Evolutionary conservation across 768 basidiomycete genomes (phyloP).

Genomic region (Leucosporidium scottii): DNA sequence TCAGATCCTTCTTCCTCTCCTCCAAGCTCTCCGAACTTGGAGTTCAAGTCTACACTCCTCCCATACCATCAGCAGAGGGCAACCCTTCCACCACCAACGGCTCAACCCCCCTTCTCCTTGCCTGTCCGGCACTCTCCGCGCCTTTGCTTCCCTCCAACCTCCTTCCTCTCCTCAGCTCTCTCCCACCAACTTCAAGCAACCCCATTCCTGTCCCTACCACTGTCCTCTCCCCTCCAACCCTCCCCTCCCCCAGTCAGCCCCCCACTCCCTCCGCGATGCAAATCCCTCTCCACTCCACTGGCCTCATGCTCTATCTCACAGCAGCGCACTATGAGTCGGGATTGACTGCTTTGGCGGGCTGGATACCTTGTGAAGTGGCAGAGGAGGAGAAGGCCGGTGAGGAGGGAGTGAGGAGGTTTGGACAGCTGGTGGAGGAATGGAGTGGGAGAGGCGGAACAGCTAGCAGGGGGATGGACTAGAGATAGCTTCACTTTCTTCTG

Average conservation of each 20-base stretch:
- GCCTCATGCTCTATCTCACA: conserved; percentile 20
- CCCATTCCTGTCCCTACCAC: conserved; percentile 5
- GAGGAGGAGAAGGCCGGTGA: not conserved
- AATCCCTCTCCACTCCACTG: conserved; percentile 8
- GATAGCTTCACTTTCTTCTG: not conserved
- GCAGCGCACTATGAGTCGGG: conserved; percentile 24
- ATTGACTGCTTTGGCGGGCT: conserved; percentile 16
- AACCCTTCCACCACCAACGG: too few relatives aligned
- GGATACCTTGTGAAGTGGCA: conserved; percentile 14
- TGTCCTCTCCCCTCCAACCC: not conserved
- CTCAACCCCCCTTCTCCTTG: not conserved
- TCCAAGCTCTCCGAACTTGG: conserved; percentile 31
- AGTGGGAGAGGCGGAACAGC: not conserved
- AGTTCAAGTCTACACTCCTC: conserved; percentile 4
- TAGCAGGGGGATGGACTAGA: not conserved
- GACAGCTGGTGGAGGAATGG: conserved; percentile 7
- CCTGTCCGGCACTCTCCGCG: not conserved
- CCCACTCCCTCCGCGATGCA: not conserved
- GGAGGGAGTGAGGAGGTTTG: conserved; percentile 17
- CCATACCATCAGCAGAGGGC: not conserved
- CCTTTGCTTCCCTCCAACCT: conserved; percentile 15
- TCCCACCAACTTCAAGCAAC: not conserved
- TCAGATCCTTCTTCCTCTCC: conserved; percentile 25
- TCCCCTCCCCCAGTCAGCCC: not conserved
- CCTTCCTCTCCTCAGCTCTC: conserved; percentile 3